Conservation (phyloP, 163 green algal genomes). For the Scenedesmus sp. region DNA sequence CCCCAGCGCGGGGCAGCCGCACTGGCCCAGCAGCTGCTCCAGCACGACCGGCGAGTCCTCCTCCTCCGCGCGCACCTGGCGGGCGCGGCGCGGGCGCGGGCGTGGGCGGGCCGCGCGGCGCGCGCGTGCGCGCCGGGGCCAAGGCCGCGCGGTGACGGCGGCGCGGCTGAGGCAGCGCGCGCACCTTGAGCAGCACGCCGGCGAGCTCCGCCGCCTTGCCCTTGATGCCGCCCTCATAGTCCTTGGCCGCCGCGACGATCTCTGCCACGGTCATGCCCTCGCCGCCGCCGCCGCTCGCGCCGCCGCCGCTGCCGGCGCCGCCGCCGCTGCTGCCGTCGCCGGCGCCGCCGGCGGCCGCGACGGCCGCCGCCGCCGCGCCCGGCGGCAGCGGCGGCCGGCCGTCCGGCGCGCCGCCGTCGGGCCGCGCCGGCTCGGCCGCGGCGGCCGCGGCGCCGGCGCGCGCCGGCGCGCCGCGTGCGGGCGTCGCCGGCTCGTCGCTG, state of each 20-base stretch:
- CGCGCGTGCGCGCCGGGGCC: not conserved
- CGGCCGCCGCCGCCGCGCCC: not conserved
- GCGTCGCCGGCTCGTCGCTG: not conserved
- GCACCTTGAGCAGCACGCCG: slow-evolving; percentile 37
- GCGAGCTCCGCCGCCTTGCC: slow-evolving; percentile 34
- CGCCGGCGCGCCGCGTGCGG: not conserved
- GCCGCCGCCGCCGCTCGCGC: not conserved
- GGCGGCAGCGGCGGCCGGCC: slow-evolving; percentile 18
- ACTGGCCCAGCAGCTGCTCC: not conserved
- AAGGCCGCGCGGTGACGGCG: not conserved
- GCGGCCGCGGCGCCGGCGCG: not conserved
- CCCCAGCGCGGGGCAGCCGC: slow-evolving; percentile 2
- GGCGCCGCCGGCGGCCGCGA: not conserved
- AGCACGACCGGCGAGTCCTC: slow-evolving; percentile 7
- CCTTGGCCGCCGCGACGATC: slow-evolving; percentile 22
- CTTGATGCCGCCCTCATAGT: slow-evolving; percentile 22
- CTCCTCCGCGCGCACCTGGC: slow-evolving; percentile 39
- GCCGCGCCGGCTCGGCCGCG: too few species aligned
- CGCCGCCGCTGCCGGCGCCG: not conserved
- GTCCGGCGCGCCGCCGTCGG: not conserved
- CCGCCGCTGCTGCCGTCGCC: not conserved
- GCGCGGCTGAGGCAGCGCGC: too few species aligned
- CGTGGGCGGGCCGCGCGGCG: not conserved
- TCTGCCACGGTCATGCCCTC: slow-evolving; percentile 15
- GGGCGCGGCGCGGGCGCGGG: too few species aligned